Evolutionary conservation across 345 rosid genomes (phyloP).

Genomic region (Eutrema japonicum): DNA sequence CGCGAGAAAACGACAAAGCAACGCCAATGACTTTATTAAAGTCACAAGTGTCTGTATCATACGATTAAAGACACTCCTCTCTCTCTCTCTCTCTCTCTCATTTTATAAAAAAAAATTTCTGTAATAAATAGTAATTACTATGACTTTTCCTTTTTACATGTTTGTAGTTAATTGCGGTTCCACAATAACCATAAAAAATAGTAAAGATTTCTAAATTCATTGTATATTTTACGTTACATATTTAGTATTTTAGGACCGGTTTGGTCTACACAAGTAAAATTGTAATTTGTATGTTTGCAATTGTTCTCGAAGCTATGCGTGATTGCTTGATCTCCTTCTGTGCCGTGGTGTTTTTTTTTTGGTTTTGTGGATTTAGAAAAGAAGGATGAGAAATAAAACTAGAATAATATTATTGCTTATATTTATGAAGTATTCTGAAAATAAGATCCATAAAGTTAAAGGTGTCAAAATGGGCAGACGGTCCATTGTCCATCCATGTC

Average conservation of each 20-base stretch:
- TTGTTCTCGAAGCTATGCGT: neutral
- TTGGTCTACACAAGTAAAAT: neutral
- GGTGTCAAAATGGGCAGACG: too few relatives aligned
- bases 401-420: too few relatives aligned
- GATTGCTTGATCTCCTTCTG: neutral
- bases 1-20: conserved; percentile 47
- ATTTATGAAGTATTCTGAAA: too few relatives aligned
- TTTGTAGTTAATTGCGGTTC: conserved; percentile 3
- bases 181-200: neutral
- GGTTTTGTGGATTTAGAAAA: too few relatives aligned
- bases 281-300: neutral
- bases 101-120: too few relatives aligned
- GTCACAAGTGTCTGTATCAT: conserved; percentile 48
- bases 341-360: neutral
- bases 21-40: conserved; percentile 50
- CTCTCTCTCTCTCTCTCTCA: conserved; percentile 22
- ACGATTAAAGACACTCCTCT: conserved; percentile 44
- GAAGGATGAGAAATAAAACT: too few relatives aligned
- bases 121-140: conserved; percentile 8
- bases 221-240: neutral
- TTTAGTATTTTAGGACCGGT: neutral
- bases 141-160: conserved; percentile 9
- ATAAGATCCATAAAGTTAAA: too few relatives aligned
- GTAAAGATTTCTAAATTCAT: neutral
- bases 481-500: too few relatives aligned